These are phyloP conservation scores for Cicer arietinum DNA, from an alignment of 306 rosid genomes.

Conservation along the genomic window DNA sequence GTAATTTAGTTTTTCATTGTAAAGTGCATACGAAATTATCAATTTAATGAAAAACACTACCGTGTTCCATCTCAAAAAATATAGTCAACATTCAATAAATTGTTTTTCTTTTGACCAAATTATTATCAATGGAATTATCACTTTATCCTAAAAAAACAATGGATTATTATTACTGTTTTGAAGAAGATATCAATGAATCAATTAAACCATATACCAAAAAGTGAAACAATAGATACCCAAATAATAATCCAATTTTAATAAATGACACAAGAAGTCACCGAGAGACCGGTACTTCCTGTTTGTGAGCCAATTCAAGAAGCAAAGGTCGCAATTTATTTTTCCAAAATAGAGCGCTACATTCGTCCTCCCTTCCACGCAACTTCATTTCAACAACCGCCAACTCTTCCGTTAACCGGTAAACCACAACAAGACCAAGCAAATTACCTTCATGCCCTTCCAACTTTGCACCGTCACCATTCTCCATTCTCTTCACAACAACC, in stretches of 20 bases:
- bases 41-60: too few relatives aligned
- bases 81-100: too few relatives aligned
- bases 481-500: conserved; percentile 47
- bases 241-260: background rate
- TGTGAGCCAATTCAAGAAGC: conserved; percentile 46
- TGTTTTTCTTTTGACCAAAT: background rate
- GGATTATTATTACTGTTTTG: background rate
- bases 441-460: conserved; percentile 67
- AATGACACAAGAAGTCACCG: background rate
- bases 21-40: too few relatives aligned
- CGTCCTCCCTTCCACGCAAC: conserved; percentile 18
- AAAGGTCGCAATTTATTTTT: conserved; percentile 57
- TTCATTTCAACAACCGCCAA: conserved; percentile 66
- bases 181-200: background rate
- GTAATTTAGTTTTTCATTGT: too few relatives aligned
- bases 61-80: too few relatives aligned
- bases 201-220: background rate
- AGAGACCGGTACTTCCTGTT: conserved; percentile 44
- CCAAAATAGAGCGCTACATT: conserved; percentile 47
- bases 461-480: conserved; percentile 49
- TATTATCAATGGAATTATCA: background rate
- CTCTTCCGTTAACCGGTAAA: conserved; percentile 73
- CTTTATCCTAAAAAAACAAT: background rate
- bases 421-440: conserved; percentile 36
- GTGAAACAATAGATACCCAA: background rate